These are phyloP conservation scores for Trichosanthes cucumerina DNA, from an alignment of 306 rosid species.

Conservation along the genomic window DNA sequence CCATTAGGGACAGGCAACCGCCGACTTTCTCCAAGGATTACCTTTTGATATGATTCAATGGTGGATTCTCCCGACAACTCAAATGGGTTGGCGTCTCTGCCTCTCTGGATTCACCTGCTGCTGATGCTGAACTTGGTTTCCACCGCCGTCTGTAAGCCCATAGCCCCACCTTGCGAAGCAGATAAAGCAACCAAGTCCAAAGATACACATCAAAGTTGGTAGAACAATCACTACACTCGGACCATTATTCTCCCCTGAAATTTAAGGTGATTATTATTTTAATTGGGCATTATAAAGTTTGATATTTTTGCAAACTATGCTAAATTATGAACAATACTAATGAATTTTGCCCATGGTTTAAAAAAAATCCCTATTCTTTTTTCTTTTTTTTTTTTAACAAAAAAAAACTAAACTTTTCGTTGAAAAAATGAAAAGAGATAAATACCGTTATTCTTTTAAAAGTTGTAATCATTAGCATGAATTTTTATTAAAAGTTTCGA, in stretches of 20 bases:
- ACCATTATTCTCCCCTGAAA: not conserved
- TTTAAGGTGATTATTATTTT: not conserved
- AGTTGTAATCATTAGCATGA: no score
- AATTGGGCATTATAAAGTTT: not conserved
- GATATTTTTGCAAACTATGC: not conserved
- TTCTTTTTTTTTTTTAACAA: no score
- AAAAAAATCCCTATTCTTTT: no score
- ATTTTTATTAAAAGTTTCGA: no score
- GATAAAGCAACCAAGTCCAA: slow-evolving; percentile 31
- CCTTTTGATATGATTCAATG: slow-evolving; percentile 53
- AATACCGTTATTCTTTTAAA: no score
- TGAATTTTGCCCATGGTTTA: no score
- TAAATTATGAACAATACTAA: no score
- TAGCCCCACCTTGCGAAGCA: slow-evolving; percentile 19
- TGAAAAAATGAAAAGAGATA: no score
- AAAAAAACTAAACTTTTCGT: no score
- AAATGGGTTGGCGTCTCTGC: not conserved
- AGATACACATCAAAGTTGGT: slow-evolving; percentile 29
- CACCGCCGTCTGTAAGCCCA: not conserved
- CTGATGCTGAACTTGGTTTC: slow-evolving; percentile 10
- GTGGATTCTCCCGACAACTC: slow-evolving; percentile 50
- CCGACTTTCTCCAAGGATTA: slow-evolving; percentile 57
- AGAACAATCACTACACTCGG: slow-evolving; percentile 32
- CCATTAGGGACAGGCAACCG: slow-evolving; percentile 46
- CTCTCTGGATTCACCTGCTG: slow-evolving; percentile 24